phyloP scores from a whole-genome alignment of 129 eudicot genomes.

The Silybum marianum region DNA sequence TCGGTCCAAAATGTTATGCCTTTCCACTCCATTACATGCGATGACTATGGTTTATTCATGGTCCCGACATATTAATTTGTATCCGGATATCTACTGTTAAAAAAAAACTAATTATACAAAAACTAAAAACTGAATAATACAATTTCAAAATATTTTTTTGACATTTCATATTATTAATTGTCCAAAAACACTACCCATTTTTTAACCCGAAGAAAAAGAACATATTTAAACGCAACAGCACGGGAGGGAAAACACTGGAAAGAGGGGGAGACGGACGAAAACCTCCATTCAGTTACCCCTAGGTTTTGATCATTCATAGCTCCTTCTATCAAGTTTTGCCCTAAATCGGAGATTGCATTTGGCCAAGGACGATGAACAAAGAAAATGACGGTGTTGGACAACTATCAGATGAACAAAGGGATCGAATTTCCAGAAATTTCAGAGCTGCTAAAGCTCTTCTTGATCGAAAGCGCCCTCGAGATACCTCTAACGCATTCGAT shows the following conservation, averaged over 20 bases:
- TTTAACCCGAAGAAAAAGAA: neutral
- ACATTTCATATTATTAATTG: too few relatives aligned
- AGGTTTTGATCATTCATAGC: slow-evolving; percentile 22
- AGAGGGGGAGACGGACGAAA: neutral
- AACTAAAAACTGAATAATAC: too few relatives aligned
- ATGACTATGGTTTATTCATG: too few relatives aligned
- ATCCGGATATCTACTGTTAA: too few relatives aligned
- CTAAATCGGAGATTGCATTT: slow-evolving; percentile 6
- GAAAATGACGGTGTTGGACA: slow-evolving; percentile 41
- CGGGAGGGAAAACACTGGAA: slow-evolving; percentile 37
- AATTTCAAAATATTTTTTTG: too few relatives aligned
- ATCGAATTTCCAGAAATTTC: slow-evolving; percentile 81
- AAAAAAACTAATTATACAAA: too few relatives aligned
- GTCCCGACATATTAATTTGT: too few relatives aligned
- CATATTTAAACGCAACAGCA: slow-evolving; percentile 23
- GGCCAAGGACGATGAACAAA: slow-evolving; percentile 29
- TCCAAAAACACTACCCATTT: too few relatives aligned
- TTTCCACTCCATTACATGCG: too few relatives aligned
- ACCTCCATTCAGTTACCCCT: neutral
- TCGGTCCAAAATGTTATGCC: too few relatives aligned
- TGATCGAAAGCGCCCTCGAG: slow-evolving; percentile 61
- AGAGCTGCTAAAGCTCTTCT: slow-evolving; percentile 82
- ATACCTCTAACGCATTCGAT: slow-evolving; percentile 1
- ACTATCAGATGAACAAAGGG: slow-evolving; percentile 74
- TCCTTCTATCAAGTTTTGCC: neutral